Percentiles rank a stretch among this genome's conserved stretches.
Conservation (phyloP, 805 yeast species). For the Lipomyces sp. region DNA sequence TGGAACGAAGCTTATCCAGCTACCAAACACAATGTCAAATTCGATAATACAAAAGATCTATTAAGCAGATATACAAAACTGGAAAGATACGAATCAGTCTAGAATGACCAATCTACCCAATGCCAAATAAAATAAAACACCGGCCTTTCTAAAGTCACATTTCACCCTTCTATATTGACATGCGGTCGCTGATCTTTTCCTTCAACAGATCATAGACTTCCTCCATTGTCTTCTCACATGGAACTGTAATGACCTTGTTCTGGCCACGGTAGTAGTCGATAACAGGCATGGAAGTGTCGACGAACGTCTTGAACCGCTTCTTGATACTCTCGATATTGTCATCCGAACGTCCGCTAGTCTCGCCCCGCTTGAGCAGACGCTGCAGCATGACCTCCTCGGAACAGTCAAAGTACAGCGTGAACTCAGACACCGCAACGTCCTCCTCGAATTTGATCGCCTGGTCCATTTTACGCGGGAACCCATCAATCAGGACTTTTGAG, state of each 20-base stretch:
- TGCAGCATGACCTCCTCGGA: slow-evolving; percentile 79
- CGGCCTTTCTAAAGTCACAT: background rate
- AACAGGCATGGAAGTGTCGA: slow-evolving; percentile 92
- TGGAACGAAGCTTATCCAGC: too few species aligned
- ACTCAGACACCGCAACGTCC: slow-evolving; percentile 51
- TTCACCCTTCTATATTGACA: slow-evolving; percentile 8
- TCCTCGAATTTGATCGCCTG: slow-evolving; percentile 94
- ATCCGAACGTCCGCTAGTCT: slow-evolving; percentile 92
- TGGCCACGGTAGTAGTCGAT: slow-evolving; percentile 65
- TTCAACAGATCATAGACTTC: slow-evolving; percentile 70
- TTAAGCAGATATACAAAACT: background rate
- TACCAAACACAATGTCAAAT: background rate
- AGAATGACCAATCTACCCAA: background rate
- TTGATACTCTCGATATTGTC: slow-evolving; percentile 89
- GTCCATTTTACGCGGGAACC: slow-evolving; percentile 98
- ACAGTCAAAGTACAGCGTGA: slow-evolving; percentile 58
- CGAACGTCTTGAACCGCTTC: slow-evolving; percentile 84
- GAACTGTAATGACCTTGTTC: slow-evolving; percentile 74
- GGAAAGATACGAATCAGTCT: background rate
- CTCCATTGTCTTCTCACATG: slow-evolving; percentile 81
- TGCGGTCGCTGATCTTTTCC: slow-evolving; percentile 58
- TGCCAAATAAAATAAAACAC: slow-evolving; percentile 8
- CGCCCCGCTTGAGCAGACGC: slow-evolving; percentile 86
- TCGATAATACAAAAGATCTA: background rate
- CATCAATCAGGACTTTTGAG: slow-evolving; percentile 81